Base-by-base conservation (phyloP, 352 stramenopile genomes). In the Phytophthora pistaciae region DNA sequence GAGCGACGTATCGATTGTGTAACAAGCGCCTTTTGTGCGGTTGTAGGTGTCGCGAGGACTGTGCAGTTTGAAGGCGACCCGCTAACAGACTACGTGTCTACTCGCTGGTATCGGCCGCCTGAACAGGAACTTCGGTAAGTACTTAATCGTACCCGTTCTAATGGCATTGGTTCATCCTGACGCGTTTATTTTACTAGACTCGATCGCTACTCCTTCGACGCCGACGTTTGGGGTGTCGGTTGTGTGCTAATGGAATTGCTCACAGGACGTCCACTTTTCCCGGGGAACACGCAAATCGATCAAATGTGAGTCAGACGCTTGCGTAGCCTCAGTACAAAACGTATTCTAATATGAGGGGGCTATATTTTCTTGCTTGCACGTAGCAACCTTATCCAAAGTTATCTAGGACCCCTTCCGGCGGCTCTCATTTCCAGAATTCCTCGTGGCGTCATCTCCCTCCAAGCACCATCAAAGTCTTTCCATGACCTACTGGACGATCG, bases 211-310 rank as follows among this genome's bases (percentile, higher is more conserved):
- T 92, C 85, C 18, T 95, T 93, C 57, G 83, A 92, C 63, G 87
- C 88, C 8, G 88, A 95, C 49, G 86, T 95, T 44, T 95, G 88
- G 88, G 92, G 88, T 52, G 82, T 94, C 3, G 87, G 88, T 3
- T 95, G 88, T 50, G 82, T 95, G 11, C 71, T 94, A 7, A 81
- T 91, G 61, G 88, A 95, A 33, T 70, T 95, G 21, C 72, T 95
- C 14, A 92, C 84, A 14, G 88, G 88, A n/a, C 78, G 82, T 4
- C 88, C 88, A 3, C 74, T 95, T 10, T 95, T 95, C 42, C 85
- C 85, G 0, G 88, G 88, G 18, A 91, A 79, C 61, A 91, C 85
- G 3, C 88, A 95, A 66, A 82, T 95, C 42, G 88, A 95, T 50
- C 88, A 95, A 68, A 74, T 95, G 88, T 95, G 66, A 58, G 63